Conservation (phyloP, 2,329 filamentous ascomycete genomes). For the Penicillium decumbens region DNA sequence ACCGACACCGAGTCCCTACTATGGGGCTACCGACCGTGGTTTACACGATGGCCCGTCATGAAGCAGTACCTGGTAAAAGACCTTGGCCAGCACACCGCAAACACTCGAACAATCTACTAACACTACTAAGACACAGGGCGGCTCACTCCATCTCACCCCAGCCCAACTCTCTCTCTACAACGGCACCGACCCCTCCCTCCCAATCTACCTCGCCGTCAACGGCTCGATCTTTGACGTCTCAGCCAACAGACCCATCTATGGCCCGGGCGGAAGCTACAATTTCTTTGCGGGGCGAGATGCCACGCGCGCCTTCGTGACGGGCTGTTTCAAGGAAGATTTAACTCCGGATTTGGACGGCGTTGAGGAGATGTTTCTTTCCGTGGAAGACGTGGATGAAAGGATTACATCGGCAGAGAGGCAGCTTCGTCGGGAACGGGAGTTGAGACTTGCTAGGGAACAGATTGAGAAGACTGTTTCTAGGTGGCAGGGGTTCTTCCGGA, state of each 20-base stretch:
- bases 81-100: background rate
- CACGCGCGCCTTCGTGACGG: conserved; percentile 82
- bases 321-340: conserved; percentile 82
- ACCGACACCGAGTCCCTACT: conserved; percentile 65
- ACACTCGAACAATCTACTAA: background rate
- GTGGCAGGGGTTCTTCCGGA: conserved; percentile 79
- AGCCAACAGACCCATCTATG: conserved; percentile 57
- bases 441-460: conserved; percentile 58
- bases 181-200: conserved; percentile 67
- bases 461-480: conserved; percentile 66
- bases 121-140: conserved; percentile 34
- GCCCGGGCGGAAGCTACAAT: conserved; percentile 78
- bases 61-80: conserved; percentile 55
- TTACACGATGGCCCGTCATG: conserved; percentile 55
- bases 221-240: conserved; percentile 63
- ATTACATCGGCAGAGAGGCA: conserved; percentile 44
- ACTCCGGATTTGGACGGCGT: conserved; percentile 80
- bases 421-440: conserved; percentile 58
- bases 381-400: conserved; percentile 55
- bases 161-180: conserved; percentile 69
- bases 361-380: conserved; percentile 73
- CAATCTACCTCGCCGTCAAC: conserved; percentile 83
- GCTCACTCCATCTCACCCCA: conserved; percentile 67
- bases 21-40: conserved; percentile 66
- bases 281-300: conserved; percentile 86